A percentile compares a stretch with the other conserved stretches of the same genome.
Evolutionary conservation across 345 rosid species (phyloP).

Genomic region (Viola odorata): DNA sequence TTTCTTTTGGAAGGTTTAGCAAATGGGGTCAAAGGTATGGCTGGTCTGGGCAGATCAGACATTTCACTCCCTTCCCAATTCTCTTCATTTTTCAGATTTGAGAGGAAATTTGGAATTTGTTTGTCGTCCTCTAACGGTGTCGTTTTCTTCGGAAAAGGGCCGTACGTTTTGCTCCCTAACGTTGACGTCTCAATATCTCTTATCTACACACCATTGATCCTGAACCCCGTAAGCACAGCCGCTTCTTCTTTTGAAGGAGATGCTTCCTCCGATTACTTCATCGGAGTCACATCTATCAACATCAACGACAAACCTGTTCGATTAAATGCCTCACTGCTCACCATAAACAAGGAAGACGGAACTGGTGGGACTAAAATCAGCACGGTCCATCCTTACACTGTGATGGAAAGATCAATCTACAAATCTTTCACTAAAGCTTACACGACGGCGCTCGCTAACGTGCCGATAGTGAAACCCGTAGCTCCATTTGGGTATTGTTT

Average conservation of each 20-base stretch:
- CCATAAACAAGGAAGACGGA: slow-evolving; percentile 11
- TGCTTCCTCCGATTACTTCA: slow-evolving; percentile 20
- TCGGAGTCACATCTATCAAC: slow-evolving; percentile 18
- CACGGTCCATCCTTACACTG: slow-evolving; percentile 21
- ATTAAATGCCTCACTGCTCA: slow-evolving; percentile 1
- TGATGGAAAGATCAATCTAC: slow-evolving; percentile 17
- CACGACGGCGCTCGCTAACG: slow-evolving; percentile 2
- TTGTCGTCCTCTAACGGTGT: slow-evolving; percentile 16
- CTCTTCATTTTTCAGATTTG: slow-evolving; percentile 15
- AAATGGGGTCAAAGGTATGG: slow-evolving; percentile 10
- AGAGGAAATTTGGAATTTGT: slow-evolving; percentile 20
- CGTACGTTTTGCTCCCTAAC: slow-evolving; percentile 12
- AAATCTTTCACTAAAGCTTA: slow-evolving; percentile 8
- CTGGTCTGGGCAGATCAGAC: slow-evolving; percentile 14
- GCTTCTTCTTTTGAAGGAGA: slow-evolving; percentile 10
- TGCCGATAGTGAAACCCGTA: slow-evolving; percentile 6
- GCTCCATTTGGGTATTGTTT: slow-evolving; percentile 15
- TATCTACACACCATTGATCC: slow-evolving; percentile 17
- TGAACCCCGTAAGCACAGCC: slow-evolving; percentile 17
- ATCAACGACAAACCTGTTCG: slow-evolving; percentile 17
- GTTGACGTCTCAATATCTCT: slow-evolving; percentile 12
- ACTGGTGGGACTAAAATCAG: slow-evolving; percentile 23
- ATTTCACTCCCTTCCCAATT: slow-evolving; percentile 19
- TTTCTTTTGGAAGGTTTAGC: slow-evolving; percentile 6
- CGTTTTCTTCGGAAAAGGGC: slow-evolving; percentile 17